Evolutionary conservation across 257 asterid genomes (phyloP).

Genomic region (Sherardia arvensis): DNA sequence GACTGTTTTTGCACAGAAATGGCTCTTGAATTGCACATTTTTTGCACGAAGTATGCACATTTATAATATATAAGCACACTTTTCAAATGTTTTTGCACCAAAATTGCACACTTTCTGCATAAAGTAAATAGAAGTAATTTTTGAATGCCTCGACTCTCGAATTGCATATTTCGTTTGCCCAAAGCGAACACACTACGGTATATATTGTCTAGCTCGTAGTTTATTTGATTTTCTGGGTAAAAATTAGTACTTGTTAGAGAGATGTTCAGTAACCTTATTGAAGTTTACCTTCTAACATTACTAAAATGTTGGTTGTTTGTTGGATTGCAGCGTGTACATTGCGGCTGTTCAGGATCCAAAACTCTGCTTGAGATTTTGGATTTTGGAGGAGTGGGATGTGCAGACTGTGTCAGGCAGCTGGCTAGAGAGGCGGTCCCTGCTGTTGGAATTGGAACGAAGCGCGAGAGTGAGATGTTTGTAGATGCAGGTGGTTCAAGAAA

Average conservation of each 20-base stretch:
- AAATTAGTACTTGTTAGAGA: no score
- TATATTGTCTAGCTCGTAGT: no score
- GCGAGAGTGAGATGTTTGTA: slow-evolving; percentile 11
- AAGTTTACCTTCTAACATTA: no score
- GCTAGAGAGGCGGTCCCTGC: slow-evolving; percentile 10
- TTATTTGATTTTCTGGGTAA: no score
- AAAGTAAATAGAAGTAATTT: no score
- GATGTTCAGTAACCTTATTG: no score
- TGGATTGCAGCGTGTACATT: slow-evolving; percentile 55
- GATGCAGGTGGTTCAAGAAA: slow-evolving; percentile 32
- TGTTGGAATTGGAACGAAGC: slow-evolving; percentile 16
- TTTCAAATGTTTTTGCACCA: neutral
- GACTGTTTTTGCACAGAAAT: no score
- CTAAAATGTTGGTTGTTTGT: slow-evolving; percentile 8
- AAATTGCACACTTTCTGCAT: no score
- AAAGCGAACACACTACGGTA: neutral
- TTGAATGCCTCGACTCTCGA: no score
- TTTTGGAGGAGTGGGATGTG: slow-evolving; percentile 74
- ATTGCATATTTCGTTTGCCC: no score
- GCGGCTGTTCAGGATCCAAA: slow-evolving; percentile 89
- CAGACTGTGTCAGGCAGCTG: slow-evolving; percentile 44
- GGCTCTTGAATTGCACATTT: neutral
- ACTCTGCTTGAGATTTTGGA: slow-evolving; percentile 70
- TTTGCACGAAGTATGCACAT: neutral
- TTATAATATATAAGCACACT: no score